These are phyloP conservation scores for Senecio squalidus DNA, from an alignment of 140 eudicot genomes.

Conservation along the genomic window DNA sequence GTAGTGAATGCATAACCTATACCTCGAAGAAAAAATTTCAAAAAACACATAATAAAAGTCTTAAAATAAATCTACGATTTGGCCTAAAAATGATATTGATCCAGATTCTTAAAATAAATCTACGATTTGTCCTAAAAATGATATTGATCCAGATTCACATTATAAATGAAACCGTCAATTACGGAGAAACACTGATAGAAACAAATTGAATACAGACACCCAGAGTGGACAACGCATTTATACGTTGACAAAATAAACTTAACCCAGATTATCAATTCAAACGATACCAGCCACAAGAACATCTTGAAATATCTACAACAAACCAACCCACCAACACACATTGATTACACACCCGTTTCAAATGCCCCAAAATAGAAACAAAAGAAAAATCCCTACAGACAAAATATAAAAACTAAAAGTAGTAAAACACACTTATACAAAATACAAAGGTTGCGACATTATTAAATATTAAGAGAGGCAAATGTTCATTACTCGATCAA, in stretches of 20 bases:
- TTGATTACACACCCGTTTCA: slow-evolving; percentile 19
- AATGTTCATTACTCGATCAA: slow-evolving; percentile 36
- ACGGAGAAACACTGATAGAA: background rate
- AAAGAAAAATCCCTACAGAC: background rate
- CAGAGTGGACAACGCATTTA: slow-evolving; percentile 12
- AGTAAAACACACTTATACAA: slow-evolving; percentile 8
- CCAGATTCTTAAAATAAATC: no score
- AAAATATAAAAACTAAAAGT: background rate
- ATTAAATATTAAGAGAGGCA: slow-evolving; percentile 34
- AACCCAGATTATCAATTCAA: slow-evolving; percentile 8
- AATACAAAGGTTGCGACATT: slow-evolving; percentile 8
- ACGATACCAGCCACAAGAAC: slow-evolving; percentile 24
- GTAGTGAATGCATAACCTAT: no score
- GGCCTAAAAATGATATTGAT: no score
- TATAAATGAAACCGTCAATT: background rate
- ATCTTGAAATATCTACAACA: slow-evolving; percentile 22
- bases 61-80: no score
- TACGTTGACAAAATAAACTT: slow-evolving; percentile 19
- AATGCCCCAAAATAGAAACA: slow-evolving; percentile 13
- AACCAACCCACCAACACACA: slow-evolving; percentile 23
- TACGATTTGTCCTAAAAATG: no score
- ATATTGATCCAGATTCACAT: no score
- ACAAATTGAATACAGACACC: slow-evolving; percentile 3
- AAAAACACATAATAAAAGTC: no score
- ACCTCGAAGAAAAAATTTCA: no score